Evolutionary conservation across 371 early-diverging fungal species (phyloP), one percentile per base, ranked within the genome.

Genomic region (Gilbertella persicaria): DNA sequence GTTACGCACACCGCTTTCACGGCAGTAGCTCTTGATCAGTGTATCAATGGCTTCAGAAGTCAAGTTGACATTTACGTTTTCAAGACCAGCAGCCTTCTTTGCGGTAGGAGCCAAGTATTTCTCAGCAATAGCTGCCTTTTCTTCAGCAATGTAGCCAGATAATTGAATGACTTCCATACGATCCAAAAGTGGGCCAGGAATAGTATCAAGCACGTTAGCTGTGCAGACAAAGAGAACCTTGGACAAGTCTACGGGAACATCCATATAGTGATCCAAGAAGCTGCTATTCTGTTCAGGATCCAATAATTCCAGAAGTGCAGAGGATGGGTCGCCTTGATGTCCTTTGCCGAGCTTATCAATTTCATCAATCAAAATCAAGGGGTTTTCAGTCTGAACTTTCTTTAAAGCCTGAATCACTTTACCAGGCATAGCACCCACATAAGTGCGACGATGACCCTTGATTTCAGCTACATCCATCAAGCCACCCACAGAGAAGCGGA

Each of bases 341-440:
- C 96, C 96, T 30, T 92, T 84, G n/a, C 97, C 96, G 25, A 98
- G 80, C 80, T 97, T 98, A 75, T 97, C 99, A 26, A 98, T 86
- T 75, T 98, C 99, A 74, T 98, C 99, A 59, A 98, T 95, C 74
- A 98, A 80, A 50, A 98, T 88, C 35, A 97, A 71, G 8, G 98
- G 98, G 65, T 97, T 97, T 67, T 96, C 96, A 0, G 96, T 95
- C 64, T 97, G 94, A 6, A 96, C 96, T 59, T 95, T 95, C 69
- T 97, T 97, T 41, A 98, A 72, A 1, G 99, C 98, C 71, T 97
- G 98, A 30, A 98, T 88, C 4, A 97, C 93, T 70, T 97, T 97
- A 37, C 99, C 99, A n/a, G 99, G 99, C 99, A 98, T 97, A 6
- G 98, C 97, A 45, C 99, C 99, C 16, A 98, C 97, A 67, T 98